These are phyloP conservation scores for Nectriaceae sp. DNA, from an alignment of 2,329 filamentous ascomycete genomes.

Conservation along the genomic window DNA sequence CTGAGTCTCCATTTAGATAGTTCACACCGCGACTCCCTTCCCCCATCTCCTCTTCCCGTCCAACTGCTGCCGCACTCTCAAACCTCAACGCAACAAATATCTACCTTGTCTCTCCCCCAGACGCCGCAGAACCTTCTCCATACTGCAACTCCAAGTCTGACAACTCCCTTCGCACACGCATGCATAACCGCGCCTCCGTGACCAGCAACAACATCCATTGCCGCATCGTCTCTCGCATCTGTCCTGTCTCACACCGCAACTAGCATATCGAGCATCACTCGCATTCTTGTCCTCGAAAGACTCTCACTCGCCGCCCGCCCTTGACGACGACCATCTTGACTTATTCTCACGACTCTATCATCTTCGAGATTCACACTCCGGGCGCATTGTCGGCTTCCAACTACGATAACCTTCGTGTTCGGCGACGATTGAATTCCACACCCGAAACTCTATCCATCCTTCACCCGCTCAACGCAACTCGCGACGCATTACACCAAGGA, in stretches of 20 bases:
- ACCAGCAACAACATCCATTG: slow-evolving; percentile 20
- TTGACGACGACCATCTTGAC: background rate
- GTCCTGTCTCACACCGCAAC: background rate
- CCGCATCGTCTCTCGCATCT: background rate
- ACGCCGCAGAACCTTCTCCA: slow-evolving; percentile 22
- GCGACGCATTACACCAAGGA: slow-evolving; percentile 10
- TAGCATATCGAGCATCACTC: background rate
- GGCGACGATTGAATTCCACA: slow-evolving; percentile 16
- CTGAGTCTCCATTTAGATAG: slow-evolving; percentile 13
- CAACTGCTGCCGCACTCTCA: slow-evolving; percentile 13
- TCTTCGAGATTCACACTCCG: background rate
- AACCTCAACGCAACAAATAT: slow-evolving; percentile 29
- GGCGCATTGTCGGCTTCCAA: slow-evolving; percentile 23
- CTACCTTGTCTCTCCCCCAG: slow-evolving; percentile 29
- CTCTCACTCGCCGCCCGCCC: background rate
- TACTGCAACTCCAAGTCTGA: slow-evolving; percentile 23
- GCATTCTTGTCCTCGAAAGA: background rate
- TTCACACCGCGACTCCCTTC: slow-evolving; percentile 31
- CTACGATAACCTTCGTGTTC: slow-evolving; percentile 17
- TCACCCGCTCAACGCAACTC: slow-evolving; percentile 9
- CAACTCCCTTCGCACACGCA: slow-evolving; percentile 17
- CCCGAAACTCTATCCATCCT: slow-evolving; percentile 11
- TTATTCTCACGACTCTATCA: background rate
- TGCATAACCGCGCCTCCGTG: slow-evolving; percentile 27
- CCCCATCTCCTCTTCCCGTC: slow-evolving; percentile 23